phyloP scores from a whole-genome alignment of 2,329 filamentous ascomycete species.

The Ophiognomonia clavigignenti-juglandacearum region DNA sequence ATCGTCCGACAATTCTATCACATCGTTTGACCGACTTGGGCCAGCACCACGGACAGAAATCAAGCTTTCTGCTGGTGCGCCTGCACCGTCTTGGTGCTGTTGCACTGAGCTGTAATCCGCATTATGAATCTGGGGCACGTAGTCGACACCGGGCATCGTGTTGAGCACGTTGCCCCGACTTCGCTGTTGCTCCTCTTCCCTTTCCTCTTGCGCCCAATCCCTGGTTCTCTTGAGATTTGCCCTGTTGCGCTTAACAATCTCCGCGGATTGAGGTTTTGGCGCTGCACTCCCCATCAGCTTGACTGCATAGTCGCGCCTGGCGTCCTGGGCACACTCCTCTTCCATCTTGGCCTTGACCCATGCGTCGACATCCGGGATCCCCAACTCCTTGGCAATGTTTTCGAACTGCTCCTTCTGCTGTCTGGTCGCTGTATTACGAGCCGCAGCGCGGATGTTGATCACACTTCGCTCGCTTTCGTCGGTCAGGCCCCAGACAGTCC shows the following conservation, averaged over 20 bases:
- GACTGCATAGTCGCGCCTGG: conserved; percentile 3
- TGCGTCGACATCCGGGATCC: background rate
- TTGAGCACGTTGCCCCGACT: background rate
- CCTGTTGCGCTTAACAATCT: background rate
- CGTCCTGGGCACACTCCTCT: conserved; percentile 4
- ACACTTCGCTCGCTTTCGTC: conserved; percentile 2
- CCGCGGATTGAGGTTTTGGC: background rate
- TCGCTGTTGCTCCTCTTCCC: background rate
- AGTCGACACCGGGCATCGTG: background rate
- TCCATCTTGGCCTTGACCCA: conserved; percentile 12
- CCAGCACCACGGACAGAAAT: background rate
- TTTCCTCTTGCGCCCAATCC: too few species aligned
- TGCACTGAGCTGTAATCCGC: background rate
- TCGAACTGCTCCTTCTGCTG: conserved; percentile 8
- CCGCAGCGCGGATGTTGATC: background rate
- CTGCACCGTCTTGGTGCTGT: too few species aligned
- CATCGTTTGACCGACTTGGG: background rate
- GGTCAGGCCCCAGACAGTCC: conserved; percentile 6
- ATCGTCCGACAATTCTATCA: background rate
- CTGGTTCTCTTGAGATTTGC: background rate
- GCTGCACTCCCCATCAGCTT: conserved; percentile 9
- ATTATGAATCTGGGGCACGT: background rate
- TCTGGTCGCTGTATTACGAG: background rate
- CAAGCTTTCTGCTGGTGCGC: background rate
- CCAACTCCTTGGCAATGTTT: conserved; percentile 10